Evolutionary conservation across 805 yeast species (phyloP), one percentile per base, ranked within the genome.

Genomic region (Zygotorulaspora sp.): DNA sequence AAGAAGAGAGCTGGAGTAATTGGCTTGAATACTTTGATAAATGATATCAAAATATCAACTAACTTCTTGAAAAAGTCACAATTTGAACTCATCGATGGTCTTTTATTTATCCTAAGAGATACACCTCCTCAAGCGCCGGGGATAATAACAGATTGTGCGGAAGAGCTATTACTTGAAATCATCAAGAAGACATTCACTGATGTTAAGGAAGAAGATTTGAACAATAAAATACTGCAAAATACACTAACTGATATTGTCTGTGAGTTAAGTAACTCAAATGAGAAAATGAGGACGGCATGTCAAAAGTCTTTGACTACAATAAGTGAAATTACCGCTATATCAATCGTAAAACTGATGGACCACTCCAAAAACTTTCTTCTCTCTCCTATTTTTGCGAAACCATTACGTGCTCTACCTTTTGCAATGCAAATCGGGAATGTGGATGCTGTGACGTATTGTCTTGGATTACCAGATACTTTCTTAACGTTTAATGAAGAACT

Each of bases 381-480:
- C 32, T 84, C 94, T 0, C 97, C 99, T 5, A 92, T 92, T 15
- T 94, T 92, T 67, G 96, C 96, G 3, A 92, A 92, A 57, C 99
- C 99, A 0, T 65, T 92, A 41, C 72, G 99, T 46, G 99, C 99
- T 0, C 70, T 92, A 44, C 98, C 99, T 0, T 92, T 94, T 66
- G 92, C 96, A 4, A 92, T 90, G 96, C 98, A 94, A 64, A 92
- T 92, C 40, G 98, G 98, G 24, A 89, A 92, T 58, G 89, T 92
- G 44, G 97, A 92, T 61, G 97, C 97, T 1, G 85, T 92, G n/a
- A 80, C 95, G 0, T 94, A 80, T 61, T 90, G 97, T 55, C 66
- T 92, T 41, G 78, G 82, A 1, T 68, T 90, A 33, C 92, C 86
- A 9, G 75, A 83, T 45, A 73, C 96, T 0, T 88, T 90, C 49